Percentiles rank a stretch among this genome's conserved stretches.
Conservation (phyloP, 148 eudicot species). For the Suaeda aralocaspica region DNA sequence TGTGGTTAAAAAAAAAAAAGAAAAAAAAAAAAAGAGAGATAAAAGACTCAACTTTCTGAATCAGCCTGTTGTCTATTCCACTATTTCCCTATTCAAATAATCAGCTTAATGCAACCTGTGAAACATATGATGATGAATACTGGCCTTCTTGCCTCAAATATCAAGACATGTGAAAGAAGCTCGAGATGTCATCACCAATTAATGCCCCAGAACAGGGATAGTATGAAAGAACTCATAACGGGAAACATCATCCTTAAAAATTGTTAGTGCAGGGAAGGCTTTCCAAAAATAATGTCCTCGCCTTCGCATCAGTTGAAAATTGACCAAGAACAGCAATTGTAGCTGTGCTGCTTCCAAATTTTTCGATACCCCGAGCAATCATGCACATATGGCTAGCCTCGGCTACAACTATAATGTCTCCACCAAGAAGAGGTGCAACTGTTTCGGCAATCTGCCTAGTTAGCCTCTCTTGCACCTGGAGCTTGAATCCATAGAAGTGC, state of each 20-base stretch:
- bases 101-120: conserved; percentile 3
- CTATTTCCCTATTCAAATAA: background rate
- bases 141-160: conserved; percentile 1
- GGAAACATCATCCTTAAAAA: conserved; percentile 21
- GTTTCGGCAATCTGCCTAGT: conserved; percentile 88
- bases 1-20: background rate
- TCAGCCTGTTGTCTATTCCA: conserved; percentile 1
- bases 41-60: background rate
- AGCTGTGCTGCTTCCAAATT: conserved; percentile 82
- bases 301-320: conserved; percentile 63
- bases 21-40: background rate
- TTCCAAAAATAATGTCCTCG: conserved; percentile 64
- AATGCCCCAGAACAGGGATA: background rate
- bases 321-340: conserved; percentile 86
- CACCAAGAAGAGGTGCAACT: conserved; percentile 62
- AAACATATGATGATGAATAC: background rate
- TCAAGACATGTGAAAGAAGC: conserved; percentile 4
- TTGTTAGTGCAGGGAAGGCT: conserved; percentile 39
- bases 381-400: conserved; percentile 94
- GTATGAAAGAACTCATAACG: background rate
- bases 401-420: conserved; percentile 79
- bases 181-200: conserved; percentile 1
- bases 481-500: conserved; percentile 83
- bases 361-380: conserved; percentile 91
- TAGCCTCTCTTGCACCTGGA: conserved; percentile 93